These are phyloP conservation scores for Penicillium robsamsonii DNA, from an alignment of 495 filamentous ascomycete species.

Conservation along the genomic window DNA sequence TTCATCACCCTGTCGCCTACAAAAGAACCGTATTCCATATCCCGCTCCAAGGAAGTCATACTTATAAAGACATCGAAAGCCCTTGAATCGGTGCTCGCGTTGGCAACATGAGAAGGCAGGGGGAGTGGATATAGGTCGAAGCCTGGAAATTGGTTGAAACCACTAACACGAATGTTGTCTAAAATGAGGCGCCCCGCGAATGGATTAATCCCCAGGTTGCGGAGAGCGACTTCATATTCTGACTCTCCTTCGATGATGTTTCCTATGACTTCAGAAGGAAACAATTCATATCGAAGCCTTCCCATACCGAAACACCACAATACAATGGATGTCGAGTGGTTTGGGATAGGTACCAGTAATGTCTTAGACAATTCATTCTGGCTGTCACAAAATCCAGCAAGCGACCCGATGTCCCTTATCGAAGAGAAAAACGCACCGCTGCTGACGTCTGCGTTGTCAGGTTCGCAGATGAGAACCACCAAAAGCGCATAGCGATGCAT, in stretches of 20 bases:
- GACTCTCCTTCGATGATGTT: neutral
- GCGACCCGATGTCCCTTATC: neutral
- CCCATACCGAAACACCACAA: neutral
- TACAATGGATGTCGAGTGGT: neutral
- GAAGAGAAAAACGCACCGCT: neutral
- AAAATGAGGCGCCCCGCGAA: constrained; percentile 75
- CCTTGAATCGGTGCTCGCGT: neutral
- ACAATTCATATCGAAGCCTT: neutral
- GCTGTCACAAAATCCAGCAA: neutral
- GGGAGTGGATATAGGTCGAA: neutral
- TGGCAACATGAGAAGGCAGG: neutral
- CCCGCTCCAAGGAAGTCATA: neutral
- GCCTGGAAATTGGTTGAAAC: neutral
- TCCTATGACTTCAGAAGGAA: neutral
- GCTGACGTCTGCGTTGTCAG: neutral
- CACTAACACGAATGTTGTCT: constrained; percentile 22
- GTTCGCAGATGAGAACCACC: constrained; percentile 58
- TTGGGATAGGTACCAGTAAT: neutral
- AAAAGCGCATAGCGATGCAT: constrained; percentile 65
- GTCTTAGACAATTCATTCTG: neutral
- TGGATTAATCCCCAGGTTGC: constrained; percentile 72
- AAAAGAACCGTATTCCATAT: neutral
- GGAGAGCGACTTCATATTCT: constrained; percentile 70
- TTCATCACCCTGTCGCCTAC: neutral
- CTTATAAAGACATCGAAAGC: neutral